Conservation (phyloP, 345 rosid species). For the Salix udensis region DNA sequence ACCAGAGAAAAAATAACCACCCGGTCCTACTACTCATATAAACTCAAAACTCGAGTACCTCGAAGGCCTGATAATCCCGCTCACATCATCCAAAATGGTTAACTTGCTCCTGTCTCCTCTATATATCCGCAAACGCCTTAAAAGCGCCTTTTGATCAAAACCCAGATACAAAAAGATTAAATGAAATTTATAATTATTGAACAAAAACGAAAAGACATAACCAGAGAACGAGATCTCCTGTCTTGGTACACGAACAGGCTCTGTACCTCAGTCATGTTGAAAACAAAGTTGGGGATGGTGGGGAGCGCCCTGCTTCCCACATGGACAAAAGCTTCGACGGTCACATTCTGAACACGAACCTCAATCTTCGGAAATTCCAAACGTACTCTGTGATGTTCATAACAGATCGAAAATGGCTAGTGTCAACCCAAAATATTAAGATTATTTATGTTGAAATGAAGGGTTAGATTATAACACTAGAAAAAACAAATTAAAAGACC, state of each 20-base stretch:
- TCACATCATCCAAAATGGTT: slow-evolving; percentile 70
- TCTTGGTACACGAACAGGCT: too few relatives aligned
- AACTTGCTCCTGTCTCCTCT: slow-evolving; percentile 64
- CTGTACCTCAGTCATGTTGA: slow-evolving; percentile 83
- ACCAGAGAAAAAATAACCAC: slow-evolving; percentile 4
- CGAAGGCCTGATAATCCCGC: slow-evolving; percentile 86
- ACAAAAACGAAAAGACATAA: neutral
- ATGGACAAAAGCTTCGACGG: slow-evolving; percentile 77
- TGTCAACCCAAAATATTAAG: neutral
- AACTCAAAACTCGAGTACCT: slow-evolving; percentile 42
- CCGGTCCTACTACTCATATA: neutral
- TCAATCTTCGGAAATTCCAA: slow-evolving; percentile 88
- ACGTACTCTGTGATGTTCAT: slow-evolving; percentile 52
- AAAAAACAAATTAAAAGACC: too few relatives aligned
- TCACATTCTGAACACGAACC: slow-evolving; percentile 74
- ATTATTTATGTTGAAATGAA: too few relatives aligned
- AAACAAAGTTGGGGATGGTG: slow-evolving; percentile 84
- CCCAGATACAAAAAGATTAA: neutral
- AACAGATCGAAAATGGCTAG: neutral
- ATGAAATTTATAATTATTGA: neutral
- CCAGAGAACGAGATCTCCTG: neutral
- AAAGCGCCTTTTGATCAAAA: slow-evolving; percentile 45
- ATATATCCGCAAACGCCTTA: slow-evolving; percentile 56
- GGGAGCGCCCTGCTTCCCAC: slow-evolving; percentile 96
- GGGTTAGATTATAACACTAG: too few relatives aligned